These are phyloP conservation scores for Cutaneotrichosporon curvatum DNA, from an alignment of 1,284 basidiomycete species.

Conservation along the genomic window DNA sequence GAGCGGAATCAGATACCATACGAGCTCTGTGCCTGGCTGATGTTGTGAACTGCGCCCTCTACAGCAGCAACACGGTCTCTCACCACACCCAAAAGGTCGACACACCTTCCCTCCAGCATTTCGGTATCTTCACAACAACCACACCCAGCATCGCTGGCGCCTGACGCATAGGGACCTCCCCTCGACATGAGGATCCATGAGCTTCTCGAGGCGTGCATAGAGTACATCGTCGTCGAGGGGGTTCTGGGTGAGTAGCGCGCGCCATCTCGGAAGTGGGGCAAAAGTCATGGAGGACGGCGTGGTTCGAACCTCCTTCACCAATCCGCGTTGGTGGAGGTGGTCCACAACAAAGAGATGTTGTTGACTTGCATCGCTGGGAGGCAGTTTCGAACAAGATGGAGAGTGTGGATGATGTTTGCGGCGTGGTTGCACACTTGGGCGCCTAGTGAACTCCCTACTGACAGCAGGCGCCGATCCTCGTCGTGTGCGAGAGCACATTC, in stretches of 20 bases:
- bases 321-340: constrained; percentile 12
- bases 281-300: constrained; percentile 6
- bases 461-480: constrained; percentile 29
- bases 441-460: too few species aligned
- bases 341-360: neutral
- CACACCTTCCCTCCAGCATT: too few species aligned
- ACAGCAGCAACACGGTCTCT: neutral
- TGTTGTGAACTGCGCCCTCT: too few species aligned
- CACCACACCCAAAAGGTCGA: too few species aligned
- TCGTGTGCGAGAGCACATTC: constrained; percentile 21
- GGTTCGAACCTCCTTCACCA: constrained; percentile 16
- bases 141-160: too few species aligned
- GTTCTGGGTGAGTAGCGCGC: constrained; percentile 34
- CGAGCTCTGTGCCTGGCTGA: too few species aligned
- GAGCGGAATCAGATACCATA: too few species aligned
- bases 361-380: neutral
- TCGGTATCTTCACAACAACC: too few species aligned
- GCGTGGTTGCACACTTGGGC: neutral
- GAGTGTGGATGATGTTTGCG: neutral
- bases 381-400: neutral
- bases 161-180: too few species aligned
- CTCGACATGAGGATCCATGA: constrained; percentile 39
- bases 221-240: constrained; percentile 39
- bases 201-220: constrained; percentile 36
- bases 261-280: neutral